These are phyloP conservation scores for Colletotrichum incanum DNA, from an alignment of 2,329 filamentous ascomycete species.

Conservation along the genomic window DNA sequence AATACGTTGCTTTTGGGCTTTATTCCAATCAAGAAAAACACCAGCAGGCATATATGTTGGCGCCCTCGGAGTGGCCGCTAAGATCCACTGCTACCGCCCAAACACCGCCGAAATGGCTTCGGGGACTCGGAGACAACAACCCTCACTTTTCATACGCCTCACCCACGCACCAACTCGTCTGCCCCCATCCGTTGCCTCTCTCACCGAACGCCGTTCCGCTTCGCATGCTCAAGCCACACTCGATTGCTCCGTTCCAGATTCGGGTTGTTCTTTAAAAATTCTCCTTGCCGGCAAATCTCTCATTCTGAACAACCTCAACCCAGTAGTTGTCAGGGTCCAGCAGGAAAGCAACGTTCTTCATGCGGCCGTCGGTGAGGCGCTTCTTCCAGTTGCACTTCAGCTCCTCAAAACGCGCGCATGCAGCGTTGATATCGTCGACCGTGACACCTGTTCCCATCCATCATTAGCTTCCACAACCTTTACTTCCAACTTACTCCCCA, in stretches of 20 bases:
- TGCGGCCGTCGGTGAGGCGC: slow-evolving; percentile 89
- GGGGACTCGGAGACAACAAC: slow-evolving; percentile 18
- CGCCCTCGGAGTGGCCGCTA: too few relatives aligned
- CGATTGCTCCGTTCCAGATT: neutral
- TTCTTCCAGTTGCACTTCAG: slow-evolving; percentile 94
- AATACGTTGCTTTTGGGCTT: neutral
- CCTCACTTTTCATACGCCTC: slow-evolving; percentile 11
- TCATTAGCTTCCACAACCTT: neutral
- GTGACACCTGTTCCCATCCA: slow-evolving; percentile 70
- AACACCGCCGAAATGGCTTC: slow-evolving; percentile 1
- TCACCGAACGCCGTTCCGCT: slow-evolving; percentile 14
- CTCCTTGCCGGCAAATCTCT: slow-evolving; percentile 70
- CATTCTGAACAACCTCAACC: slow-evolving; percentile 87
- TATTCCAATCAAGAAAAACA: neutral
- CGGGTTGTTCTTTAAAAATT: slow-evolving; percentile 62
- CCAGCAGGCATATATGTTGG: neutral
- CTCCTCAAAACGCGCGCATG: slow-evolving; percentile 88
- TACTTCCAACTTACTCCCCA: neutral
- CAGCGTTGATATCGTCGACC: slow-evolving; percentile 90
- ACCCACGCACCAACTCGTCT: slow-evolving; percentile 1
- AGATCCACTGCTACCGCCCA: neutral
- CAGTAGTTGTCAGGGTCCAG: slow-evolving; percentile 91
- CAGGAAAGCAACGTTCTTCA: slow-evolving; percentile 95
- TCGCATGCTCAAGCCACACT: neutral
- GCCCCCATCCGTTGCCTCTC: slow-evolving; percentile 12